phyloP scores from a whole-genome alignment of 176 grass and related monocot species.

The Musa itinerans region DNA sequence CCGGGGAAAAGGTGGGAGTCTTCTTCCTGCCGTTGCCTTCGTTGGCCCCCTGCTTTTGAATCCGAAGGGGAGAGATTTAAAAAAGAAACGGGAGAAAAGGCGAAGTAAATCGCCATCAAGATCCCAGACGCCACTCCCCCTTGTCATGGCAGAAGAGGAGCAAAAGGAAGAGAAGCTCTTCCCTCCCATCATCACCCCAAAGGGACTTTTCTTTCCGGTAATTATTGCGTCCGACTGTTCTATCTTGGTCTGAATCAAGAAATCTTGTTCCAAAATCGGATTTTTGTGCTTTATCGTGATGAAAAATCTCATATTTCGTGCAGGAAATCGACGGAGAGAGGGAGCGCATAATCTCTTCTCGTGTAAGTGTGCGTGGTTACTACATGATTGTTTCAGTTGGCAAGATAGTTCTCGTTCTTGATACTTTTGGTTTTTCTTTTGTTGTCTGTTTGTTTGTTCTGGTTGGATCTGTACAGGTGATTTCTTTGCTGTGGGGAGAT shows the following conservation, averaged over 20 bases:
- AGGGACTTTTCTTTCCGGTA: slow-evolving; percentile 17
- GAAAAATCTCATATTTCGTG: slow-evolving; percentile 14
- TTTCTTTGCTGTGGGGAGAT: slow-evolving; percentile 70
- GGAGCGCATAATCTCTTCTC: slow-evolving; percentile 51
- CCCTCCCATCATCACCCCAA: slow-evolving; percentile 17
- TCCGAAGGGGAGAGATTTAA: neutral
- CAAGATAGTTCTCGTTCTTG: neutral
- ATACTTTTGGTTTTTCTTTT: slow-evolving; percentile 3
- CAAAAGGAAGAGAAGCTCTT: slow-evolving; percentile 17
- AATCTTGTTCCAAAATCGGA: neutral
- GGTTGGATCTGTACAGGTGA: slow-evolving; percentile 38
- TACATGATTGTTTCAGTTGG: neutral
- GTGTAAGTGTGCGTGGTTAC: slow-evolving; percentile 31
- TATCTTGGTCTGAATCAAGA: neutral
- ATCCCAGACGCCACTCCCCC: slow-evolving; percentile 3
- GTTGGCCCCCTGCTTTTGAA: slow-evolving; percentile 1
- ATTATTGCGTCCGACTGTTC: neutral
- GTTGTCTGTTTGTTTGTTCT: neutral
- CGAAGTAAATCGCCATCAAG: neutral
- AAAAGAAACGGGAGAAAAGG: neutral
- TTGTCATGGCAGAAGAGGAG: slow-evolving; percentile 32
- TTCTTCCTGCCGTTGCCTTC: neutral
- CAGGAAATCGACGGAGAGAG: slow-evolving; percentile 42
- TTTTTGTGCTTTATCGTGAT: neutral
- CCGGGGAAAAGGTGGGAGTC: neutral